Percentiles rank a stretch among this genome's conserved stretches.
Conservation (phyloP, 805 yeast species). For the Cyberlindnera japonica region DNA sequence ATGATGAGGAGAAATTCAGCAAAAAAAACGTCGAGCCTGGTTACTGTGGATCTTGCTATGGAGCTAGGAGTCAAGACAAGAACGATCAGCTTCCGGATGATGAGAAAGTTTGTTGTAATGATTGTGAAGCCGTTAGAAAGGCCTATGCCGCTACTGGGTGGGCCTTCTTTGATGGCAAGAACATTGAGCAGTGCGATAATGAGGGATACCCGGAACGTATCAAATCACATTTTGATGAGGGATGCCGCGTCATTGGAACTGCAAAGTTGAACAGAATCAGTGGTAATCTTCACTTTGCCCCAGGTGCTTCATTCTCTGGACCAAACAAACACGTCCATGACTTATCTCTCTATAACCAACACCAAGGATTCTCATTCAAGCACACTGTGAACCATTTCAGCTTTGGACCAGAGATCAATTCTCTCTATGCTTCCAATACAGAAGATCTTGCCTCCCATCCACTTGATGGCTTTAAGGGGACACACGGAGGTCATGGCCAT, state of each 20-base stretch:
- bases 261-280: constrained; percentile 79
- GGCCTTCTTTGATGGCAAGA: constrained; percentile 87
- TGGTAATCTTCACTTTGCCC: constrained; percentile 94
- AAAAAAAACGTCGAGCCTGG: constrained; percentile 33
- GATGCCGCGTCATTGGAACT: constrained; percentile 82
- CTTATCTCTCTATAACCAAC: constrained; percentile 61
- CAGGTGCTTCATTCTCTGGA: constrained; percentile 71
- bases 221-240: constrained; percentile 63
- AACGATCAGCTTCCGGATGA: constrained; percentile 37
- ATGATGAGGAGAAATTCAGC: constrained; percentile 22
- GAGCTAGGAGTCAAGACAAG: constrained; percentile 60
- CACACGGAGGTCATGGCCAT: constrained; percentile 49
- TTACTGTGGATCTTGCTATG: constrained; percentile 90
- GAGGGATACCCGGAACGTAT: constrained; percentile 78
- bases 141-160: constrained; percentile 79
- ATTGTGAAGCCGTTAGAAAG: constrained; percentile 73
- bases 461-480: constrained; percentile 49
- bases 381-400: constrained; percentile 79
- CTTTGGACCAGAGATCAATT: constrained; percentile 63
- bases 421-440: constrained; percentile 20
- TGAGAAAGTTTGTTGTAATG: constrained; percentile 69
- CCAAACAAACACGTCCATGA: constrained; percentile 78
- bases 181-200: constrained; percentile 84
- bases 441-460: constrained; percentile 55
- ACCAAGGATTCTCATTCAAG: constrained; percentile 61